Percentiles rank a stretch among this genome's conserved stretches.
Conservation (phyloP, 768 basidiomycete genomes). For the Pisolithus microcarpus region DNA sequence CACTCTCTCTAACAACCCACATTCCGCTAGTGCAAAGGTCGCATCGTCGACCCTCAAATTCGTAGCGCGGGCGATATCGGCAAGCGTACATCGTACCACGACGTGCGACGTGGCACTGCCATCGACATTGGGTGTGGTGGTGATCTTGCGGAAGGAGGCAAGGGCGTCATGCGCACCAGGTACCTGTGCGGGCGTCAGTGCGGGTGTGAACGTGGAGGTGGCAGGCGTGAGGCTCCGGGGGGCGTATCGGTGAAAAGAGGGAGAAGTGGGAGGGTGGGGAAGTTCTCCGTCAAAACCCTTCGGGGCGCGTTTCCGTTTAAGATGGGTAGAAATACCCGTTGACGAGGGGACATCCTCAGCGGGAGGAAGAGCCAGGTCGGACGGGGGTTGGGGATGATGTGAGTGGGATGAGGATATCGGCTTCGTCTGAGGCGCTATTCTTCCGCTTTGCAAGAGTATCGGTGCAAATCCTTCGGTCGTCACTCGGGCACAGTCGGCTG, state of each 20-base stretch:
- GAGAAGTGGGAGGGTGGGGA: slow-evolving; percentile 26
- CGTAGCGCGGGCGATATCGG: slow-evolving; percentile 70
- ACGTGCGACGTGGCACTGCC: slow-evolving; percentile 69
- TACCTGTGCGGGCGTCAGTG: not conserved
- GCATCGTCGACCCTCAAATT: slow-evolving; percentile 80
- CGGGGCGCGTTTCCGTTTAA: slow-evolving; percentile 37
- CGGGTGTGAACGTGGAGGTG: slow-evolving; percentile 1
- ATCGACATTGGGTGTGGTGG: slow-evolving; percentile 51
- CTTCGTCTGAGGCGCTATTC: not conserved
- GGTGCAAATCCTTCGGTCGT: slow-evolving; percentile 32
- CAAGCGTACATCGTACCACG: slow-evolving; percentile 62
- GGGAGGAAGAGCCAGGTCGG: not conserved
- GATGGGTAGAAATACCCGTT: not conserved
- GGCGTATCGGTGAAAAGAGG: slow-evolving; percentile 35
- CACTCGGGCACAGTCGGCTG: slow-evolving; percentile 43
- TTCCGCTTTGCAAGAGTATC: not conserved
- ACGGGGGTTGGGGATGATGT: slow-evolving; percentile 16
- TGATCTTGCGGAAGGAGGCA: slow-evolving; percentile 47
- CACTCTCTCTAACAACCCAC: slow-evolving; percentile 60
- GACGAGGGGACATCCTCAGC: not conserved
- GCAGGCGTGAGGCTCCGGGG: not conserved
- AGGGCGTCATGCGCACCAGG: slow-evolving; percentile 40
- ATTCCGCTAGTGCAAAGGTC: slow-evolving; percentile 83
- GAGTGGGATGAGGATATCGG: slow-evolving; percentile 35
- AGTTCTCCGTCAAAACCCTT: slow-evolving; percentile 78